Conservation (phyloP, 2,329 filamentous ascomycete species). For the Arthroderma sp. region DNA sequence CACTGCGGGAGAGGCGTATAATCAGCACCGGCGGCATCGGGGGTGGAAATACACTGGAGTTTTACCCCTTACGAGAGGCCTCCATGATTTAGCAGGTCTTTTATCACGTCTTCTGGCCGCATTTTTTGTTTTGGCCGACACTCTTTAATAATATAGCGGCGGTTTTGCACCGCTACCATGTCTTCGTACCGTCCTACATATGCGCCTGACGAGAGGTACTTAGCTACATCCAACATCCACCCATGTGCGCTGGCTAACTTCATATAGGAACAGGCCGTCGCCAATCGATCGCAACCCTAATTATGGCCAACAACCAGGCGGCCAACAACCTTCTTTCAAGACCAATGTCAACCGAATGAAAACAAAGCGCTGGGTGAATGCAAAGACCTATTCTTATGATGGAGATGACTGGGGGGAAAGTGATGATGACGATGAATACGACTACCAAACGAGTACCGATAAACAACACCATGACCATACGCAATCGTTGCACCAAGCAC, state of each 20-base stretch:
- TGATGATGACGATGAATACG: constrained; percentile 50
- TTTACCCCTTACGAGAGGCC: too few relatives aligned
- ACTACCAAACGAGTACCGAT: constrained; percentile 29
- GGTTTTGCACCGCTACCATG: neutral
- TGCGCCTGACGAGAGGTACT: constrained; percentile 4
- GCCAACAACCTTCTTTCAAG: constrained; percentile 50
- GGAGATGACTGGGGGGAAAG: constrained; percentile 82
- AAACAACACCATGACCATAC: neutral
- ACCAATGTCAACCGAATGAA: constrained; percentile 79
- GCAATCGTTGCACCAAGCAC: neutral
- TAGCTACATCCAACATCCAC: neutral
- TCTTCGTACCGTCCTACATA: constrained; percentile 7
- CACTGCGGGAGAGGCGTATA: too few relatives aligned
- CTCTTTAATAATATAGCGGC: neutral
- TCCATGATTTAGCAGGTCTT: too few relatives aligned
- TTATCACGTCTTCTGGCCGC: too few relatives aligned
- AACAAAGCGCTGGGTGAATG: constrained; percentile 90
- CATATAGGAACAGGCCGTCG: constrained; percentile 2
- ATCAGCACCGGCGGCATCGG: too few relatives aligned
- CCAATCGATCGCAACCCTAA: constrained; percentile 18
- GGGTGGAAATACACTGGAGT: too few relatives aligned
- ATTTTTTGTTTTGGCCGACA: too few relatives aligned
- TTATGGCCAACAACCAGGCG: constrained; percentile 9
- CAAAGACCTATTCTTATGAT: constrained; percentile 73
- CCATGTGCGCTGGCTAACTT: neutral